These are phyloP conservation scores for Candida wancherniae DNA, from an alignment of 805 yeast species.

Conservation along the genomic window DNA sequence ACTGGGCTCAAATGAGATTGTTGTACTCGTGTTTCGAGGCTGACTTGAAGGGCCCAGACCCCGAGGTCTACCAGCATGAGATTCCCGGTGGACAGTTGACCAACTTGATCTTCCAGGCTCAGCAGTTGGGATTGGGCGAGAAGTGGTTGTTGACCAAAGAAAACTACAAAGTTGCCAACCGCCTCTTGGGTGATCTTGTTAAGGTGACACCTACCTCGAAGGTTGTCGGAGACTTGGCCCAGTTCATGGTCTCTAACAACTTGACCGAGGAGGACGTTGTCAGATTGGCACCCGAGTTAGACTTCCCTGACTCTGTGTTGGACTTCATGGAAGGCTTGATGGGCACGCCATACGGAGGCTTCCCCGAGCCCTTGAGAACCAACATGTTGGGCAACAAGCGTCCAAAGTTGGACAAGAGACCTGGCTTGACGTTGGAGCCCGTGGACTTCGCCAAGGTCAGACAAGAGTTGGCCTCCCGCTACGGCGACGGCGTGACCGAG, in stretches of 20 bases:
- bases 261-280: conserved; percentile 78
- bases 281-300: conserved; percentile 83
- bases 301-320: conserved; percentile 97
- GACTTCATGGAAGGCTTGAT: conserved; percentile 98
- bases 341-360: conserved; percentile 99
- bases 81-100: conserved; percentile 99
- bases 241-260: conserved; percentile 96
- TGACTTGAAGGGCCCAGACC: conserved; percentile 98
- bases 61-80: conserved; percentile 97
- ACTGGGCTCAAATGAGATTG: conserved; percentile 99
- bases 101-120: conserved; percentile 97
- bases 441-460: conserved; percentile 68
- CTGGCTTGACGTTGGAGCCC: conserved; percentile 88
- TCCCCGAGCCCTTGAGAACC: conserved; percentile 98
- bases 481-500: conserved; percentile 69
- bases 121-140: conserved; percentile 95
- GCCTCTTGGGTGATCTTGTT: conserved; percentile 90
- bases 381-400: conserved; percentile 89
- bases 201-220: conserved; percentile 99
- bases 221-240: conserved; percentile 99
- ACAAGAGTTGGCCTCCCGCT: conserved; percentile 70
- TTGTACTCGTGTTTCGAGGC: conserved; percentile 97
- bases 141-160: conserved; percentile 96
- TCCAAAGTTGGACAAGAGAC: conserved; percentile 81
- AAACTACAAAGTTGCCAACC: conserved; percentile 89